phyloP scores from a whole-genome alignment of 192 early-diverging fungal genomes.

The Coemansia sp. region DNA sequence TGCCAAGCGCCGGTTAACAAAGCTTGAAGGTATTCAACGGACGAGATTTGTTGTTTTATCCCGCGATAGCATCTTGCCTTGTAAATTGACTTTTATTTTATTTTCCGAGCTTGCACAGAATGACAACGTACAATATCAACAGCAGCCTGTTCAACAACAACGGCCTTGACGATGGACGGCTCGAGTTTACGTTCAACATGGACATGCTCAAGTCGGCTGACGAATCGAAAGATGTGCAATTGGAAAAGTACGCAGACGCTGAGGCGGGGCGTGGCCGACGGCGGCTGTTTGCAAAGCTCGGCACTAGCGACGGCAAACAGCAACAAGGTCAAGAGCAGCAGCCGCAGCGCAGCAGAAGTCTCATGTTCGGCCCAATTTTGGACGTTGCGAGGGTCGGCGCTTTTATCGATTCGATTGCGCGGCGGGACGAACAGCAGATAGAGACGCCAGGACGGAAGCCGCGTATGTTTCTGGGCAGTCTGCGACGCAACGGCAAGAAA shows the following conservation, averaged over 20 bases:
- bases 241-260: background rate
- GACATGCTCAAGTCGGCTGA: background rate
- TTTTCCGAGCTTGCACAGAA: background rate
- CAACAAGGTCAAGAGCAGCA: background rate
- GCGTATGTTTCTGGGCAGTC: slow-evolving; percentile 20
- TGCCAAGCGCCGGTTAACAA: no score
- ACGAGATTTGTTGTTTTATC: no score
- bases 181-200: slow-evolving; percentile 4
- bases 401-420: slow-evolving; percentile 31
- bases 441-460: background rate
- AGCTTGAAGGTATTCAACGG: no score
- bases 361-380: slow-evolving; percentile 47
- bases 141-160: background rate
- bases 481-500: slow-evolving; percentile 18
- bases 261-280: background rate
- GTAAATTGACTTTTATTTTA: no score
- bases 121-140: background rate
- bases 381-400: slow-evolving; percentile 37
- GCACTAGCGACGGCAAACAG: background rate
- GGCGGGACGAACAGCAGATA: background rate
- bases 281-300: slow-evolving; percentile 2
- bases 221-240: background rate
- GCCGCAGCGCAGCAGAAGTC: slow-evolving; percentile 37
- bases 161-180: background rate
- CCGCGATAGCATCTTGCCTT: no score